Conservation (phyloP, 2,329 filamentous ascomycete species). For the Epichloe sibirici region DNA sequence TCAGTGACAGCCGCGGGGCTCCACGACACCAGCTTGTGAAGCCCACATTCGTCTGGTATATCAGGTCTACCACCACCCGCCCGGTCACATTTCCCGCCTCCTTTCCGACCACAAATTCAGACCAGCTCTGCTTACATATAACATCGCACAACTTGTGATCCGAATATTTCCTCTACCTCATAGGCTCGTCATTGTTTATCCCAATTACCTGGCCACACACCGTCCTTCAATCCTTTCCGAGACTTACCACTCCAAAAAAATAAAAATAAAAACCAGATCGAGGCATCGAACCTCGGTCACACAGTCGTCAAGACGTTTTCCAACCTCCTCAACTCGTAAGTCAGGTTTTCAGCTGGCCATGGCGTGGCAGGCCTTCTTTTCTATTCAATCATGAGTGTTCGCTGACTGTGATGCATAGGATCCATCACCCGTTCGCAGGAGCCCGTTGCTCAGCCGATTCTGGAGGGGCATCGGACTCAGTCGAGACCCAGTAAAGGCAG, state of each 20-base stretch:
- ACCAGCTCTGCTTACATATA: not conserved
- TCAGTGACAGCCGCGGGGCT: not conserved
- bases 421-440: constrained; percentile 93
- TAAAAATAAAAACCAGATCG: constrained; percentile 30
- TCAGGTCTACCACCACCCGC: constrained; percentile 1
- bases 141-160: not conserved
- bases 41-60: not conserved
- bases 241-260: constrained; percentile 4
- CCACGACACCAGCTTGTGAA: not conserved
- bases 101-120: not conserved
- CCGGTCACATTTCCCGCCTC: not conserved
- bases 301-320: constrained; percentile 87
- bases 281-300: constrained; percentile 44
- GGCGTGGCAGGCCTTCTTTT: not conserved
- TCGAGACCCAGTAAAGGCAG: constrained; percentile 42
- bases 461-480: constrained; percentile 66
- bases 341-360: constrained; percentile 5
- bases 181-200: not conserved
- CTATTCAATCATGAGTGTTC: not conserved
- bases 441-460: constrained; percentile 84
- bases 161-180: not conserved
- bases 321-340: constrained; percentile 94
- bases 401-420: constrained; percentile 35
- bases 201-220: not conserved
- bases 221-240: not conserved